Evolutionary conservation across 495 filamentous ascomycete species (phyloP), one percentile per base, ranked within the genome.

Genomic region (Penicillium dipodomyicola): DNA sequence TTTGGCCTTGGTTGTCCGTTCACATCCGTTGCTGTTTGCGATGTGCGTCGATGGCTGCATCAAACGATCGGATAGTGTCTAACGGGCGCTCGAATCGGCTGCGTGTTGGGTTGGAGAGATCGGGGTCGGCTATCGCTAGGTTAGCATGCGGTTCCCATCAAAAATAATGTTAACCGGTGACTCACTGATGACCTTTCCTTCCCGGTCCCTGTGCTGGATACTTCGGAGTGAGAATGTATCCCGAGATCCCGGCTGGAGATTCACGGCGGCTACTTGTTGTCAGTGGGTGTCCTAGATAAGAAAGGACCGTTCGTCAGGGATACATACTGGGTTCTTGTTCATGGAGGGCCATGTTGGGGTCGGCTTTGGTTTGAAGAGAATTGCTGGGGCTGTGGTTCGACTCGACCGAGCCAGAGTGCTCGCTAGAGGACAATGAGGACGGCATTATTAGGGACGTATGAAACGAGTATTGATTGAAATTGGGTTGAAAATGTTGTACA

Each of bases 51-150:
- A 97, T 96, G 12, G 91, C 92, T 23, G 87, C 90, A 66, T 98
- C 89, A 63, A 97, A 97, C 9, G 84, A 85, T 55, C 90, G 84
- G 59, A 98, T 96, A 0, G 93, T 98, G 60, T 97, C 93, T 12
- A 98, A 73, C 12, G 93, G 93, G 20, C 93, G 84, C 74, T 98
- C 93, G 77, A 91, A 82, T 56, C 93, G 85, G 56, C 79, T 85
- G 53, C 93, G 84, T 11, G 93, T 97, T 5, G 93, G 93, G 44
- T 77, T 77, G 14, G 71, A 74, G 9, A 60, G 63, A 52, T 77
- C 74, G 10, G 74, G 74, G 39, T 77, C 74, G 17, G 67, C 74
- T 77, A 37, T 14, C 43, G 25, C 5, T 8, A 20, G 41, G 53
- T 61, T 51, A 55, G 23, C 32, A 54, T 40, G 40, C 14, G 14